Base-by-base conservation (phyloP, 106 monocot genomes). In the Amphibolis antarctica region DNA sequence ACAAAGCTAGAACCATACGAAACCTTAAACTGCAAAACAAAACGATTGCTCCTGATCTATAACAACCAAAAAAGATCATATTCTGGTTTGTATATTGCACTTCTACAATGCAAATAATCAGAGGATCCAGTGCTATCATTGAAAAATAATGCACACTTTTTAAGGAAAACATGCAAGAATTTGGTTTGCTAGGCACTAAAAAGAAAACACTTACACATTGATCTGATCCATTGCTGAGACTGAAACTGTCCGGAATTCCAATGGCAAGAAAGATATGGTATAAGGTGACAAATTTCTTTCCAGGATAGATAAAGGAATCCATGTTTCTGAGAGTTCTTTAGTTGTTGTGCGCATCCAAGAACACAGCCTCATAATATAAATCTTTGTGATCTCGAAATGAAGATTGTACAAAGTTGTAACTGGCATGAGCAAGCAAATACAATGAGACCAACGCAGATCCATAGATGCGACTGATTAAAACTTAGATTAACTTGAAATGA, bases 151-250 rank as follows among this genome's bases (percentile, higher is more conserved):
- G 42, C 20, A 44, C 5, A 20, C 20, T 19, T 36, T 36, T 36
- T 36, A 36, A 36, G 36, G 7, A 36, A 36, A 36, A 36, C 36
- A 36, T 57, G 27, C 57, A 57, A 14, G 14, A 57, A 17, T 0
- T 28, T 13, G 28, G 4, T 13, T 11, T 57, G 28, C 17, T 57
- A 28, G 14, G 26, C 57, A 57, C 25, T 30, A 26, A 26, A 14
- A 4, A n/a, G 45, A 0, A 12, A 49, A 61, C 43, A 60, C 90
- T 85, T 77, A 98, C 98, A 44, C 12, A 67, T 78, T 84, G 69
- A 98, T 91, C n/a, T 80, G 98, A 75, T 98, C 87, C 98, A 98
- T 98, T 11, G 85, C 83, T 42, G 98, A 98, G 27, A 71, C 60
- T 59, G 57, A 68, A 58, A 85, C 72, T 69, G 69, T 79, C 47